Evolutionary conservation across 225 moss, liverwort and hornwort genomes (phyloP).

Genomic region (Antitrichia curtipendula): DNA sequence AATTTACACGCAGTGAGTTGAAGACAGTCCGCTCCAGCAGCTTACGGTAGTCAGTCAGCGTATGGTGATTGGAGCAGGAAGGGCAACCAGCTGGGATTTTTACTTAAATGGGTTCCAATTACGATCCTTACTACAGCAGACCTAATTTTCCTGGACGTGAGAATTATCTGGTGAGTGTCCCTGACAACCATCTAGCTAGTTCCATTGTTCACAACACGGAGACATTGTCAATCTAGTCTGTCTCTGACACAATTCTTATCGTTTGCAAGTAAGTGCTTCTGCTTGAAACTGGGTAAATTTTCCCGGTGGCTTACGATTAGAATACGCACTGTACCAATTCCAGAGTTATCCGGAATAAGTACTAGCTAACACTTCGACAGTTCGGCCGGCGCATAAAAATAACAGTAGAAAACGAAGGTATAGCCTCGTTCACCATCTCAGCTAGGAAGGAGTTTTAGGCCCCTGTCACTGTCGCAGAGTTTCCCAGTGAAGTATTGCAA

Average conservation of each 20-base stretch:
- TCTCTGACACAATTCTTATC: neutral
- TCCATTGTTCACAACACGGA: neutral
- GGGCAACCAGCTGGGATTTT: neutral
- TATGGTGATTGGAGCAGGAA: neutral
- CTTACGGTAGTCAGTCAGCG: neutral
- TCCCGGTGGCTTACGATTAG: neutral
- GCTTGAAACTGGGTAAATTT: neutral
- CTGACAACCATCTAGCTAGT: neutral
- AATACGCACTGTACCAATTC: neutral
- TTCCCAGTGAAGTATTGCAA: neutral
- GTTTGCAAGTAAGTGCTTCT: neutral
- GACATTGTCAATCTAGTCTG: neutral
- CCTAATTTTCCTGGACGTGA: constrained; percentile 19
- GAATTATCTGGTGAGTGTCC: constrained; percentile 12
- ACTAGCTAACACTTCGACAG: neutral
- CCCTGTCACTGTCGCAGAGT: neutral
- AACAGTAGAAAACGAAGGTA: neutral
- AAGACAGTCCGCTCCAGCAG: neutral
- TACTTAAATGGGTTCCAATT: constrained; percentile 26
- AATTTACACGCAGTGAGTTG: neutral
- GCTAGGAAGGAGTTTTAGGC: neutral
- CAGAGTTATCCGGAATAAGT: no score
- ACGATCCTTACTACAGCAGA: constrained; percentile 31
- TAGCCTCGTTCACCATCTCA: neutral
- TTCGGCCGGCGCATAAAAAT: neutral